Percentiles rank a stretch among this genome's conserved stretches.
Evolutionary conservation across 441 rosid species (phyloP).

Genomic region (Pelargonium myrrhifolium): DNA sequence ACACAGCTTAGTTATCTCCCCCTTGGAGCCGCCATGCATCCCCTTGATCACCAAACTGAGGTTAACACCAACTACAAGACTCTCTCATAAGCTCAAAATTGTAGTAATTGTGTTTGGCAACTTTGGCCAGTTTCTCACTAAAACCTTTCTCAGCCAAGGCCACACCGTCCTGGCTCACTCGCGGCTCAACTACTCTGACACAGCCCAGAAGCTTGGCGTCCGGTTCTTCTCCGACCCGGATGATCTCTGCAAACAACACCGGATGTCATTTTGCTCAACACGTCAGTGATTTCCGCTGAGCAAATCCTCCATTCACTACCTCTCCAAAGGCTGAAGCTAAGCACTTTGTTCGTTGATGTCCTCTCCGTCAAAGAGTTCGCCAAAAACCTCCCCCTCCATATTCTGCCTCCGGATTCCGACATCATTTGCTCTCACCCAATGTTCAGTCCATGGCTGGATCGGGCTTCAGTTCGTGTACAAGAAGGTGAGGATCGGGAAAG

Average conservation of each 20-base stretch:
- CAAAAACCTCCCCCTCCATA: conserved; percentile 34
- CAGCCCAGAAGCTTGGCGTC: conserved; percentile 41
- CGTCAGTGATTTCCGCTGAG: conserved; percentile 63
- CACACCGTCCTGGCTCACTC: conserved; percentile 57
- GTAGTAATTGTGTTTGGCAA: conserved; percentile 63
- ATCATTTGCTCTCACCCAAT: conserved; percentile 54
- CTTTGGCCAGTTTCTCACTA: conserved; percentile 64
- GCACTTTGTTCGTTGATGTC: conserved; percentile 63
- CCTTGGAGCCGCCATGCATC: no score
- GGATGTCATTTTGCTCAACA: conserved; percentile 53
- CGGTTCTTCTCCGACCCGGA: conserved; percentile 45
- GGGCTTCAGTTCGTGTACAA: conserved; percentile 44
- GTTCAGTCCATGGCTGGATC: conserved; percentile 58
- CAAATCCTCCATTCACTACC: conserved; percentile 43
- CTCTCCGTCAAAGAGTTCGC: conserved; percentile 65
- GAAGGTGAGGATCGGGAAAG: conserved; percentile 42
- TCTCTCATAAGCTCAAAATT: conserved; percentile 36
- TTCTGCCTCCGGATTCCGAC: conserved; percentile 57
- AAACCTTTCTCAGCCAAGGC: conserved; percentile 50
- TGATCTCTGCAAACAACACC: conserved; percentile 63
- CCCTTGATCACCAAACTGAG: conserved; percentile 9
- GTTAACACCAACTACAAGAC: conserved; percentile 40
- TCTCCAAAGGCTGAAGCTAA: conserved; percentile 51
- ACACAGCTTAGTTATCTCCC: no score
- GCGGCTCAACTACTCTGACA: conserved; percentile 35